Evolutionary conservation across 2,329 filamentous ascomycete species (phyloP).

Genomic region (Ceratocystis cacaofunesta): DNA sequence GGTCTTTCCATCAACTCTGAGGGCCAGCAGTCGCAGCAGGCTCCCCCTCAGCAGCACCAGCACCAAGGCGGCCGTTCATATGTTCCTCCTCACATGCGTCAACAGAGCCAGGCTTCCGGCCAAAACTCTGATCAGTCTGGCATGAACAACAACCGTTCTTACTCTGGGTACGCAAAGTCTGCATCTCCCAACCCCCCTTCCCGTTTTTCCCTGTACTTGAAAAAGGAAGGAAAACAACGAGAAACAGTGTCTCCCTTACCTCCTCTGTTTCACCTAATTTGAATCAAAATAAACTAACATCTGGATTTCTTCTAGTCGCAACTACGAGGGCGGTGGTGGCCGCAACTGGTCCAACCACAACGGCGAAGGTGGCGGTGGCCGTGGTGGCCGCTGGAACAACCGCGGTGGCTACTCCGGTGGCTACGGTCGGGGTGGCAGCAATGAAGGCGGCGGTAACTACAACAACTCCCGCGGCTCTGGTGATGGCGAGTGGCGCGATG

Average conservation of each 20-base stretch:
- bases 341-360: conserved; percentile 28
- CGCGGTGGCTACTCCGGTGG: conserved; percentile 27
- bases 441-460: conserved; percentile 25
- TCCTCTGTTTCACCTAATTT: neutral
- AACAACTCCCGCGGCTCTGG: conserved; percentile 57
- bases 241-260: neutral
- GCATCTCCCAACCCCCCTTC: no score
- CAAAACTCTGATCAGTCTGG: conserved; percentile 28
- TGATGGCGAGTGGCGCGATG: conserved; percentile 91
- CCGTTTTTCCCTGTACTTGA: no score
- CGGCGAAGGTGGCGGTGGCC: conserved; percentile 27
- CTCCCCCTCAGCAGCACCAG: conserved; percentile 15
- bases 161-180: conserved; percentile 40
- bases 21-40: conserved; percentile 23
- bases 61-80: conserved; percentile 43
- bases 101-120: conserved; percentile 25
- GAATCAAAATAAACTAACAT: neutral
- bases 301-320: conserved; percentile 4
- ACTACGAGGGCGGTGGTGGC: conserved; percentile 3
- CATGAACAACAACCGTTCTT: conserved; percentile 48
- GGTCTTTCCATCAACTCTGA: conserved; percentile 39
- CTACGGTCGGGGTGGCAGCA: conserved; percentile 25
- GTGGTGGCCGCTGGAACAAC: conserved; percentile 25
- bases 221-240: no score
- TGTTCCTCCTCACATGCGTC: conserved; percentile 73